Base-by-base conservation (phyloP, 1,284 basidiomycete species). In the Sparassis latifolia region DNA sequence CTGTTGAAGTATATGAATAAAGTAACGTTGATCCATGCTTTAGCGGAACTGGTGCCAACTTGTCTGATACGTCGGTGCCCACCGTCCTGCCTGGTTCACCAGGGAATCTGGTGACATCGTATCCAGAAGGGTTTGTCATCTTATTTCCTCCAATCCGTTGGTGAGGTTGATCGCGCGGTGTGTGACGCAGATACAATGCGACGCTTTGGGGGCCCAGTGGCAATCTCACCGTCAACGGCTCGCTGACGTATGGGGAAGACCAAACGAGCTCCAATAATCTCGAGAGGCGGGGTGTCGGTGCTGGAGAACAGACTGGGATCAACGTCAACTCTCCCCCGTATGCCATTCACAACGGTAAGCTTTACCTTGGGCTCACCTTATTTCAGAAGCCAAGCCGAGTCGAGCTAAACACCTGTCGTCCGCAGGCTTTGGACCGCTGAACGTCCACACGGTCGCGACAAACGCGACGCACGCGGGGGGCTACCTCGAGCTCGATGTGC, bases 171-270 rank as follows among this genome's bases (percentile, higher is more conserved):
- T 20, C 20, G 20, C 20, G 20, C 9, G 20, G 3, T 35, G 33
- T 33, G 37, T 43, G 3, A 28, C 30, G 30, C 58, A 88, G 81
- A 54, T 89, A 89, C 60, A 75, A 87, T 56, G 62, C 76, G 28
- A 74, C 74, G 0, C 62, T 78, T 4, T 88, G 72, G 59, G 86
- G 86, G 3, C 76, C 78, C 0, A 86, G 82, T 50, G 86, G 87
- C 0, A 90, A 90, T 59, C 76, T 88, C 58, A 86, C 84, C 3
- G 72, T 88, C 51, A 80, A 88, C 51, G 86, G 86, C 4, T 76
- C 69, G 0, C 64, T 76, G 38, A 88, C 85, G 0, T 84, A 76
- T 58, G 63, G 62, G 20, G 56, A 60, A 5, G 59, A 58, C 27
- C 37, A 35, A 44, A 32, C 52, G 33, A 30, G 56, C 44, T 44